Conservation (phyloP, 2,329 filamentous ascomycete species). For the Geosmithia putterillii region DNA sequence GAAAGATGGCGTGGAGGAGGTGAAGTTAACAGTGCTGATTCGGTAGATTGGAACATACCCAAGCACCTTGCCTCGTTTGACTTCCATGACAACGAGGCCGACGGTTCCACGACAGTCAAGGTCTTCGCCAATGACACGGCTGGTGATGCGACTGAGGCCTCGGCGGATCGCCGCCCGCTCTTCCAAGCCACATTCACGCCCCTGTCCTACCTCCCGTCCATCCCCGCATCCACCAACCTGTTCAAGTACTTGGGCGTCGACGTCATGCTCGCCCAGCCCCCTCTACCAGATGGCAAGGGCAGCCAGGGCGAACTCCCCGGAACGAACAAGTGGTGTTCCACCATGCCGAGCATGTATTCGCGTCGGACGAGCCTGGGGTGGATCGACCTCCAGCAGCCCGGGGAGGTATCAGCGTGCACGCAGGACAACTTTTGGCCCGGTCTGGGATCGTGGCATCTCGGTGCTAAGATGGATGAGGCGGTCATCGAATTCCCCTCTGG, state of each 20-base stretch:
- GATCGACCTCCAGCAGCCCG: conserved; percentile 30
- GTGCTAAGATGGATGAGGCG: conserved; percentile 23
- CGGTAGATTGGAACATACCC: conserved; percentile 39
- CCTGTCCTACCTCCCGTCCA: neutral
- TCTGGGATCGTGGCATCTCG: conserved; percentile 29
- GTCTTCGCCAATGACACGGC: conserved; percentile 24
- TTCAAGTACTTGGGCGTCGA: conserved; percentile 9
- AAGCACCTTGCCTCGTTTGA: conserved; percentile 41
- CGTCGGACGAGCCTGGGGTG: conserved; percentile 25
- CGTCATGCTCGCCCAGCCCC: conserved; percentile 32
- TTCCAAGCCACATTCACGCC: conserved; percentile 26
- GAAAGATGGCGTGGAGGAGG: neutral
- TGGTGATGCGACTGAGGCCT: conserved; percentile 11
- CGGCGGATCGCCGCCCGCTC: conserved; percentile 16
- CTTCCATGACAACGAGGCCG: conserved; percentile 17
- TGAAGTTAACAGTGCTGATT: neutral
- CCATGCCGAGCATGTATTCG: conserved; percentile 17
- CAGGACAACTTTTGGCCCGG: conserved; percentile 35
- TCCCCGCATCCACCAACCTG: conserved; percentile 1
- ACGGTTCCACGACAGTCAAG: conserved; percentile 17
- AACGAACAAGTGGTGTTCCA: conserved; percentile 31
- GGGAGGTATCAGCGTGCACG: conserved; percentile 6
- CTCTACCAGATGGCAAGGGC: conserved; percentile 26
- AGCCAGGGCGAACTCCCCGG: conserved; percentile 29
- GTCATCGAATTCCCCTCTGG: conserved; percentile 1